phyloP scores from a whole-genome alignment of 2,329 filamentous ascomycete genomes.

The Arthrobotrys megalospora region DNA sequence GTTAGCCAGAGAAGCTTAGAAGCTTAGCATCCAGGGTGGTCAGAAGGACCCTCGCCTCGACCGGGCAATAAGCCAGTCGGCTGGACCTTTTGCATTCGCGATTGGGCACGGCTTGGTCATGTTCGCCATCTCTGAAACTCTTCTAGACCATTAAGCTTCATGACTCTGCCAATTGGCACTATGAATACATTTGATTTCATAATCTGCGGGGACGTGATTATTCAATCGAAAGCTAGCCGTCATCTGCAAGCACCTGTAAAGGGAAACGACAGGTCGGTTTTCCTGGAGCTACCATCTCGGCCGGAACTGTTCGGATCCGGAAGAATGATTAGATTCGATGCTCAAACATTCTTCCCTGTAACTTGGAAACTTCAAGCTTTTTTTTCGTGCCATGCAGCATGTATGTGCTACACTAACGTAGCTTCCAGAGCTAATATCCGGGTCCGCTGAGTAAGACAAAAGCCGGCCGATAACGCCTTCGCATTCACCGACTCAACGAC shows the following conservation, averaged over 20 bases:
- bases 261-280: slow-evolving; percentile 40
- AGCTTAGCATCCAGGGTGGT: slow-evolving; percentile 16
- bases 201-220: slow-evolving; percentile 46
- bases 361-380: slow-evolving; percentile 14
- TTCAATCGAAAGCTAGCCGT: slow-evolving; percentile 7
- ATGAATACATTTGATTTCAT: slow-evolving; percentile 18
- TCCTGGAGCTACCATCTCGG: slow-evolving; percentile 10
- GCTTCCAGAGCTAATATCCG: slow-evolving; percentile 18
- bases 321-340: slow-evolving; percentile 36
- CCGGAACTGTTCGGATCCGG: slow-evolving; percentile 58
- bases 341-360: slow-evolving; percentile 2
- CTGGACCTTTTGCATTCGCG: not conserved
- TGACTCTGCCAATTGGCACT: slow-evolving; percentile 7
- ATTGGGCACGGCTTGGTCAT: slow-evolving; percentile 25
- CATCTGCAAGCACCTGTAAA: slow-evolving; percentile 48
- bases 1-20: slow-evolving; percentile 36
- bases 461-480: slow-evolving; percentile 23
- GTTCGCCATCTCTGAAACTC: not conserved
- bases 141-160: slow-evolving; percentile 14
- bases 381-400: not conserved
- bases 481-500: not conserved
- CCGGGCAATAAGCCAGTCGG: slow-evolving; percentile 24
- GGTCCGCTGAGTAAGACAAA: slow-evolving; percentile 29
- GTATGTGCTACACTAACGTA: not conserved
- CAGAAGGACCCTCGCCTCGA: slow-evolving; percentile 11